Evolutionary conservation across 208 protist genomes (phyloP).

Genomic region (Endotrypanum monterogeii): DNA sequence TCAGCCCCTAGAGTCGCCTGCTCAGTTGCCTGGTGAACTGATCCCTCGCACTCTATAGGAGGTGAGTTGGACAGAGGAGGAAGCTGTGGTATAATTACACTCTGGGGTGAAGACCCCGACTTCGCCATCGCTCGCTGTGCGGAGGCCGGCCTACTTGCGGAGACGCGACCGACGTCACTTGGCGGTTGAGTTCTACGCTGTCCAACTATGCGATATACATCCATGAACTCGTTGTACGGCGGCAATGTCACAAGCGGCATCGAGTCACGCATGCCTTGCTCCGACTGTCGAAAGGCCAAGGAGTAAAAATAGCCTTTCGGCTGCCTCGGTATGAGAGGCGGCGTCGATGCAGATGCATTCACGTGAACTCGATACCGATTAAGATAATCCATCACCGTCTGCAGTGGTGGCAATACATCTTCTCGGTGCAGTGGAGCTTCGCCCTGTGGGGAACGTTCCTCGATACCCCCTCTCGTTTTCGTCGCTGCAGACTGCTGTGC

Average conservation of each 20-base stretch:
- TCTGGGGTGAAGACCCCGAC: not conserved
- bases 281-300: constrained; percentile 14
- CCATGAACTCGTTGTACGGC: constrained; percentile 87
- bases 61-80: constrained; percentile 1
- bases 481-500: not conserved
- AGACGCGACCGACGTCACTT: not conserved
- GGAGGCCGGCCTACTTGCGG: not conserved
- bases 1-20: not conserved
- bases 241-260: constrained; percentile 75
- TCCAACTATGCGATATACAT: constrained; percentile 68
- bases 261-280: constrained; percentile 8
- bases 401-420: constrained; percentile 4
- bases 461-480: not conserved
- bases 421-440: not conserved
- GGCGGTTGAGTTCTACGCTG: not conserved
- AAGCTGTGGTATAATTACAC: not conserved
- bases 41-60: not conserved
- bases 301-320: constrained; percentile 67
- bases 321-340: constrained; percentile 55
- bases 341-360: constrained; percentile 2
- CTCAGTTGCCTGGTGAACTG: constrained; percentile 8
- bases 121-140: not conserved
- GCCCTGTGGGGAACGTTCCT: not conserved
- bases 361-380: constrained; percentile 18
- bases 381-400: constrained; percentile 16